These are phyloP conservation scores for Larix kaempferi DNA, from an alignment of 75 land plant species.

Conservation along the genomic window DNA sequence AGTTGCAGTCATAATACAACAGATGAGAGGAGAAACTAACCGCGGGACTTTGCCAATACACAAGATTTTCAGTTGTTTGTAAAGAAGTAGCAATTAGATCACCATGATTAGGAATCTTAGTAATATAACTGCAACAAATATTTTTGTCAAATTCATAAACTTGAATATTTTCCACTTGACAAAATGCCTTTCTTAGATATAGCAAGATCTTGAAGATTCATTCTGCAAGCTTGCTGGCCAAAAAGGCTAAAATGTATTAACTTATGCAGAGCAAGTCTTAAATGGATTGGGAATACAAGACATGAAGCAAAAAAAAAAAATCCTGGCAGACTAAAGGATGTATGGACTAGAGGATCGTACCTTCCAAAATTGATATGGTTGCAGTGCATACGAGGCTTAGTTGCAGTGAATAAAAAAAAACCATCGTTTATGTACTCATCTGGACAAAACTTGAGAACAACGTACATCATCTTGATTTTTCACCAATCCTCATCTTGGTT, in stretches of 20 bases:
- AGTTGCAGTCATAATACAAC: not conserved
- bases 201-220: not conserved
- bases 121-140: not conserved
- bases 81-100: conserved; percentile 28
- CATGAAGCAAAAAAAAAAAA: no score
- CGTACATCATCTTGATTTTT: no score
- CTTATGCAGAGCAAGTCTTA: no score
- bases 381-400: conserved; percentile 55
- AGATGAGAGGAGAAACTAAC: conserved; percentile 15
- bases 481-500: no score
- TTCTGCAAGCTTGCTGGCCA: no score
- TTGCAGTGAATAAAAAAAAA: conserved; percentile 28
- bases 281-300: no score
- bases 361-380: conserved; percentile 39
- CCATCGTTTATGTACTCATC: conserved; percentile 52
- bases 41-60: conserved; percentile 18
- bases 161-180: not conserved
- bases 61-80: conserved; percentile 19
- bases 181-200: conserved; percentile 5
- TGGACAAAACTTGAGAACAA: conserved; percentile 65
- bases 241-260: no score
- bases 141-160: not conserved
- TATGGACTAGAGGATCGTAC: conserved; percentile 25
- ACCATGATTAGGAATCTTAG: conserved; percentile 6
- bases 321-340: not conserved